phyloP scores from a whole-genome alignment of 345 rosid genomes.

The Bruguiera gymnorhiza region DNA sequence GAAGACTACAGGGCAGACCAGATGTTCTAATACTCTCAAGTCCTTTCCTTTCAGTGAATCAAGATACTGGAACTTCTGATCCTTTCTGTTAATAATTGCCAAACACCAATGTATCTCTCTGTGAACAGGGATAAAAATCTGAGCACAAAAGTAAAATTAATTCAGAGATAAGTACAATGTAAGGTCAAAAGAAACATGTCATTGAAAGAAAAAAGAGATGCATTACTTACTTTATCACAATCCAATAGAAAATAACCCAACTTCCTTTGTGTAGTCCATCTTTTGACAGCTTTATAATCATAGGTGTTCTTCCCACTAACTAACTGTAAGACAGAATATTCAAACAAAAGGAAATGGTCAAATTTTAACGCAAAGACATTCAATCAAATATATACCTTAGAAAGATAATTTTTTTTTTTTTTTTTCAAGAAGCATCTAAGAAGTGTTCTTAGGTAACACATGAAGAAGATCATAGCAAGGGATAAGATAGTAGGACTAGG shows the following conservation, averaged over 20 bases:
- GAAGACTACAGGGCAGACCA: constrained; percentile 47
- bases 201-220: not conserved
- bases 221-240: constrained; percentile 71
- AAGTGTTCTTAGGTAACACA: too few relatives aligned
- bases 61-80: constrained; percentile 87
- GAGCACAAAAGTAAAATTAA: constrained; percentile 26
- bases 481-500: too few relatives aligned
- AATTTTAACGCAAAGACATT: too few relatives aligned
- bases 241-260: constrained; percentile 79
- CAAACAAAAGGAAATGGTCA: too few relatives aligned
- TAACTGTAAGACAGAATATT: not conserved
- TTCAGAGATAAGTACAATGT: not conserved
- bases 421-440: too few relatives aligned
- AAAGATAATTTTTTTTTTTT: too few relatives aligned
- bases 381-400: too few relatives aligned
- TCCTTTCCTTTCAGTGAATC: constrained; percentile 93
- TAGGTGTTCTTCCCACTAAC: constrained; percentile 38
- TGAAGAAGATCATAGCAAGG: too few relatives aligned
- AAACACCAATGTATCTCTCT: constrained; percentile 90
- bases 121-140: constrained; percentile 98
- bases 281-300: constrained; percentile 73
- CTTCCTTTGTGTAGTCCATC: constrained; percentile 88
- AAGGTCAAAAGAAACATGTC: not conserved
- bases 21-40: constrained; percentile 44
- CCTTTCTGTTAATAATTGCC: constrained; percentile 80